Base-by-base conservation (phyloP, 2,329 filamentous ascomycete genomes). In the Periconia sp. region DNA sequence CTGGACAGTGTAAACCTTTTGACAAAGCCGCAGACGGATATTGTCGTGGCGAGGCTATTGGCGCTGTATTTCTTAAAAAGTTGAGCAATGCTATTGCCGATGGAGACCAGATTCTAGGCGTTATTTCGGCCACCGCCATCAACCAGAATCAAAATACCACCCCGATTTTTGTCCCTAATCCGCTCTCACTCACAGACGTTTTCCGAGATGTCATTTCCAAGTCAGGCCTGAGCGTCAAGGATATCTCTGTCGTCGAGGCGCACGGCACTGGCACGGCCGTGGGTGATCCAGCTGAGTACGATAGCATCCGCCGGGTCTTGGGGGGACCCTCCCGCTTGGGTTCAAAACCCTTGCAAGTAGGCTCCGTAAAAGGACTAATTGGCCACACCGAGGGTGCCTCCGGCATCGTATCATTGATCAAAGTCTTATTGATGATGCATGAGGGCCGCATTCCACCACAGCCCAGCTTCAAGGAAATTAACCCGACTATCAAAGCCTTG, bases 1-100 rank as follows among this genome's bases (percentile, higher is more conserved):
- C 73, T 1, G 78, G 80, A 0, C 19, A 40, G 19, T 49, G 14
- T 3, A 41, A 41, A 13, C 13, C 63, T 3, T 68, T 68, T 35
- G 64, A 68, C 20, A 41, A 45, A 2, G 18, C 31, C 1, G 82
- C 81, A 0, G 79, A 82, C 62, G 82, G 82, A 6, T 85, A 84
- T 55, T 82, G 80, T 54, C 76, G 82, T 14, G 80, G 71, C 2
- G 82, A 85, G 48, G 81, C 74, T 9, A 72, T 77, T 30, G 81
- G 73, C 9, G 13, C 49, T 3, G 69, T 84, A 3, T 71, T 83
- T 2, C 56, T 84, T 18, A 84, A 84, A 62, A 65, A 73, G 7
- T 63, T 83, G 1, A 68, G 75, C 8, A 74, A 80, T 60, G 82
- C 82, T 1, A 49, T 78, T 17, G 71, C 72, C 1, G 81, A 84